Evolutionary conservation across 2,329 filamentous ascomycete species (phyloP).

Genomic region (Fusarium sp.): DNA sequence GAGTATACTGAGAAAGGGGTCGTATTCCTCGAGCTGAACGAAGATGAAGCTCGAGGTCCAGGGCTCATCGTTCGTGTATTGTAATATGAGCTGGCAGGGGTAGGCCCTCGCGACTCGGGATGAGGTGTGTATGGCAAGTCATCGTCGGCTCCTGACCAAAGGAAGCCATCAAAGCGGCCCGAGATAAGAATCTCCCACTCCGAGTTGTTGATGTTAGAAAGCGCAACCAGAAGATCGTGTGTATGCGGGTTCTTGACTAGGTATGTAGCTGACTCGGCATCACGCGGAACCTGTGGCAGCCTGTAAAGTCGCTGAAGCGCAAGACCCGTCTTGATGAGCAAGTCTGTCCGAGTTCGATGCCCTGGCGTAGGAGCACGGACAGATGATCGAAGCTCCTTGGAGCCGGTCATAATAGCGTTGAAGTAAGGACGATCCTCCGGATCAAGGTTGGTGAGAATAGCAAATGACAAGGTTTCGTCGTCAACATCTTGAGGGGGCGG

Average conservation of each 20-base stretch:
- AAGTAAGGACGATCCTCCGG: constrained; percentile 81
- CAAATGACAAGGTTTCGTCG: constrained; percentile 92
- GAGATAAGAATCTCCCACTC: constrained; percentile 97
- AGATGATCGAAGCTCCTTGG: constrained; percentile 65
- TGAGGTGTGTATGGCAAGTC: constrained; percentile 54
- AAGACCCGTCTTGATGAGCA: constrained; percentile 78
- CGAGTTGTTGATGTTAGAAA: constrained; percentile 87
- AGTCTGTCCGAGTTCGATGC: constrained; percentile 74
- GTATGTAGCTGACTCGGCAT: constrained; percentile 87
- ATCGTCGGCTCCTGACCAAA: constrained; percentile 89
- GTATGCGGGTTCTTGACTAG: constrained; percentile 83
- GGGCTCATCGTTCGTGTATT: constrained; percentile 54
- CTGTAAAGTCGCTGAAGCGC: constrained; percentile 89
- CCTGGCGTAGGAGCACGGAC: constrained; percentile 75
- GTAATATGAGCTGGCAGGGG: constrained; percentile 63
- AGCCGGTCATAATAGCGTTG: constrained; percentile 78
- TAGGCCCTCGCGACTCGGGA: constrained; percentile 64
- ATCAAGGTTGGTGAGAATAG: constrained; percentile 88
- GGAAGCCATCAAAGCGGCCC: constrained; percentile 93
- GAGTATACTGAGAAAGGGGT: constrained; percentile 64
- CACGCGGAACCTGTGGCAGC: constrained; percentile 76
- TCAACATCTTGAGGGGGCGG: constrained; percentile 89
- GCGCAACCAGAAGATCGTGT: constrained; percentile 86
- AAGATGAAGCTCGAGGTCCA: constrained; percentile 54
- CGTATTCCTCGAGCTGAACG: constrained; percentile 57